These are phyloP conservation scores for Larix kaempferi DNA, from an alignment of 75 land plant species.

Conservation along the genomic window DNA sequence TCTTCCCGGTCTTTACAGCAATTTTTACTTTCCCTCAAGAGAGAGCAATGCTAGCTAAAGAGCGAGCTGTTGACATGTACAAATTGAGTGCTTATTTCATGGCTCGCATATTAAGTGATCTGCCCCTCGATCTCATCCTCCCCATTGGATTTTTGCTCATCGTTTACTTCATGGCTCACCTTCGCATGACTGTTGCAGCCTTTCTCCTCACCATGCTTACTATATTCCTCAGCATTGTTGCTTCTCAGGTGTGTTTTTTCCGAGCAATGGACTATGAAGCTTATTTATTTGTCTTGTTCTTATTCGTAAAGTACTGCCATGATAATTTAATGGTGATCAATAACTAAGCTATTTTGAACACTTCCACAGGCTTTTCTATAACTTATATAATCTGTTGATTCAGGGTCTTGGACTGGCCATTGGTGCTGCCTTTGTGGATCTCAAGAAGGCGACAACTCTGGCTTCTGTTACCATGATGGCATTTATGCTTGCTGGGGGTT, in stretches of 20 bases:
- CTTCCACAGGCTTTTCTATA: no score
- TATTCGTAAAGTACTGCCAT: no score
- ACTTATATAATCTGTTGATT: no score
- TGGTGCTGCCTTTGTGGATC: constrained; percentile 79
- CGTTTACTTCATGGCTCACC: constrained; percentile 92
- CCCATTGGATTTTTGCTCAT: constrained; percentile 70
- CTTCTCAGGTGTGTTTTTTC: constrained; percentile 69
- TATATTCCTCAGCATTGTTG: constrained; percentile 71
- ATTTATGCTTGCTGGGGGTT: constrained; percentile 89
- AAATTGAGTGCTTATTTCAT: constrained; percentile 86
- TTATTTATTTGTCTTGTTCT: no score
- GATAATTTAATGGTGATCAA: no score
- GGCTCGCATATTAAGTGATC: constrained; percentile 83
- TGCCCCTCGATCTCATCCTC: constrained; percentile 76
- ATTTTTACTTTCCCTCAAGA: constrained; percentile 95
- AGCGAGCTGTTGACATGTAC: constrained; percentile 89
- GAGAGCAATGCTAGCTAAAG: constrained; percentile 89
- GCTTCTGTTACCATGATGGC: constrained; percentile 85
- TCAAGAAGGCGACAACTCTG: constrained; percentile 78
- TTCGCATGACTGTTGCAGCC: constrained; percentile 31
- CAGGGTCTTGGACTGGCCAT: constrained; percentile 86
- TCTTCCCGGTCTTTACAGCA: constrained; percentile 90
- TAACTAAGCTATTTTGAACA: no score
- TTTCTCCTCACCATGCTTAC: constrained; percentile 70
- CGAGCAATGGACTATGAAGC: no score